Evolutionary conservation across 139 green algal genomes (phyloP).

Genomic region (Gonium pectorale): DNA sequence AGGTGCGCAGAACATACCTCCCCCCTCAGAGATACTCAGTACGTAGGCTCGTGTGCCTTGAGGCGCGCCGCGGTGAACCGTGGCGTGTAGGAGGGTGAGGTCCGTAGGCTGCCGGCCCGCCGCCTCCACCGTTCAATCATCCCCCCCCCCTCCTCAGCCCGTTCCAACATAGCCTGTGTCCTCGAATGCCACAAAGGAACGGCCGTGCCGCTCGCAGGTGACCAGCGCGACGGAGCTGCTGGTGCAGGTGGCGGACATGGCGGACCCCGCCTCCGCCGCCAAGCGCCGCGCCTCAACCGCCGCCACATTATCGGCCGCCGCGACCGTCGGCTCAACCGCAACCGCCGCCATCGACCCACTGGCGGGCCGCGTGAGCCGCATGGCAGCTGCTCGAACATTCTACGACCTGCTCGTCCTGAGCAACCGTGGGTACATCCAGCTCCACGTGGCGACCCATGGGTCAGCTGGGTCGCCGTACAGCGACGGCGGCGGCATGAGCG

Average conservation of each 20-base stretch:
- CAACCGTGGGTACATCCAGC: constrained; percentile 32
- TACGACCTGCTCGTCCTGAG: constrained; percentile 42
- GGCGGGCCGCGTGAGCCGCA: not conserved
- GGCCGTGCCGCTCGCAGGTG: too few species aligned
- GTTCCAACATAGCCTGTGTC: too few species aligned
- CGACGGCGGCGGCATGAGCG: not conserved
- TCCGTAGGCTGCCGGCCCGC: too few species aligned
- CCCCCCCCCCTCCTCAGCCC: too few species aligned
- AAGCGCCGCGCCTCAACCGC: not conserved
- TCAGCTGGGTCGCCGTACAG: not conserved
- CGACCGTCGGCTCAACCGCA: not conserved
- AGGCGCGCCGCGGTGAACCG: too few species aligned
- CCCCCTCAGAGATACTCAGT: too few species aligned
- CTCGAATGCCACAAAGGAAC: too few species aligned
- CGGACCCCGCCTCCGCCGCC: not conserved
- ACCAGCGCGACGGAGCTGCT: constrained; percentile 1
- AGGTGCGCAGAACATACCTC: too few species aligned
- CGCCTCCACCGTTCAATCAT: too few species aligned
- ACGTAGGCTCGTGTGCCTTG: too few species aligned
- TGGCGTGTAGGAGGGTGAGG: too few species aligned
- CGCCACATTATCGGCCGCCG: too few species aligned
- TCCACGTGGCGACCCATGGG: not conserved
- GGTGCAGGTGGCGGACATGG: not conserved
- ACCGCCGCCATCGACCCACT: not conserved
- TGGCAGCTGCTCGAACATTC: constrained; percentile 35